A percentile compares a stretch with the other conserved stretches of the same genome.
Conservation (phyloP, 352 stramenopile species). For the Phytopythium aichiense region DNA sequence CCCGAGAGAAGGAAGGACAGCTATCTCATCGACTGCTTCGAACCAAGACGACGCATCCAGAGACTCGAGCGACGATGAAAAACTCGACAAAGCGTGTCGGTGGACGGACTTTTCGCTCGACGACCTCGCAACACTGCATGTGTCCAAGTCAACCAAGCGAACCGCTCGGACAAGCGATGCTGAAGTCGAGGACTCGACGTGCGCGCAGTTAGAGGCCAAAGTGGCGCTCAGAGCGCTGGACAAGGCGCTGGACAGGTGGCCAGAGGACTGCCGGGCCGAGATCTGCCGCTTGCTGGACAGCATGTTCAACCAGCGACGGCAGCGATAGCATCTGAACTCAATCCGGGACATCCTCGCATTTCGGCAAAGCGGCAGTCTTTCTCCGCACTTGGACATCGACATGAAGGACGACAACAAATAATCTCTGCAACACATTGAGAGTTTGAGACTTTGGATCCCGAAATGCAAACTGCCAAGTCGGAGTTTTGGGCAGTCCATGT, state of each 20-base stretch:
- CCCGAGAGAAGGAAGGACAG: not conserved
- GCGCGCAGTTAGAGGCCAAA: conserved; percentile 8
- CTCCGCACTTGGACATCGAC: too few relatives aligned
- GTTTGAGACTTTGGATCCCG: too few relatives aligned
- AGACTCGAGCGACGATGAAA: conserved; percentile 3
- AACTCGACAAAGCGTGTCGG: conserved; percentile 8
- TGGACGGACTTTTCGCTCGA: conserved; percentile 45
- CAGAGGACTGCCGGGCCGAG: conserved; percentile 50
- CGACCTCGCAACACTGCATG: conserved; percentile 36
- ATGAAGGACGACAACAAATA: too few relatives aligned
- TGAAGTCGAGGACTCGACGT: conserved; percentile 4
- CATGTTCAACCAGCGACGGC: not conserved
- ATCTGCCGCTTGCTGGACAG: conserved; percentile 38
- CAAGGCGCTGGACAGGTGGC: conserved; percentile 37
- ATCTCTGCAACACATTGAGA: too few relatives aligned
- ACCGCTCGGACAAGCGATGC: not conserved
- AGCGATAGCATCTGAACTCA: not conserved
- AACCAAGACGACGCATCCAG: not conserved
- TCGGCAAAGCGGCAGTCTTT: not conserved
- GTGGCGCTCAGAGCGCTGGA: conserved; percentile 35
- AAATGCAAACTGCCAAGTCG: too few relatives aligned
- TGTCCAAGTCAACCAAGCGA: not conserved
- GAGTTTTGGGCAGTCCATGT: not conserved
- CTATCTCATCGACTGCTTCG: not conserved
- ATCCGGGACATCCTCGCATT: not conserved